These are phyloP conservation scores for Streptanthus diversifolius DNA, from an alignment of 345 rosid species.

Conservation along the genomic window DNA sequence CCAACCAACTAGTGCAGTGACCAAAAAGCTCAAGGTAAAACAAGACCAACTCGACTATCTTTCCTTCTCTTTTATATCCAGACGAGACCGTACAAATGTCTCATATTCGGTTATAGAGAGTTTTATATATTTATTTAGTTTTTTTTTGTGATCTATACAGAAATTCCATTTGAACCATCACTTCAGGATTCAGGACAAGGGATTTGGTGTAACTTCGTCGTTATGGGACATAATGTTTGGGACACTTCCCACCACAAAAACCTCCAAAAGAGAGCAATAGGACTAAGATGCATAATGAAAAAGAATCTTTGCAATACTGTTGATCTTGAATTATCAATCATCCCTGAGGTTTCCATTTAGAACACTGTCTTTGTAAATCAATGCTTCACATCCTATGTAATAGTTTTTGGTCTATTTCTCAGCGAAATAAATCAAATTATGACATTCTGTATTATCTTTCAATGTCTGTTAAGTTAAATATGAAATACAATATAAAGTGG, in stretches of 20 bases:
- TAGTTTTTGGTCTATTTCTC: constrained; percentile 6
- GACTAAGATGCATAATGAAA: neutral
- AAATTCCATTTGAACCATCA: constrained; percentile 95
- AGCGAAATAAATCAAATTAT: neutral
- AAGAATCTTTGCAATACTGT: neutral
- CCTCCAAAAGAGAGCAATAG: constrained; percentile 30
- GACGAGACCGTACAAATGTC: neutral
- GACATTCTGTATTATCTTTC: too few relatives aligned
- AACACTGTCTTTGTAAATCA: constrained; percentile 25
- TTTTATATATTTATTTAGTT: neutral
- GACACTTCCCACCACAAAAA: constrained; percentile 61
- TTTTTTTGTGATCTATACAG: constrained; percentile 37
- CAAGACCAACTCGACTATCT: neutral
- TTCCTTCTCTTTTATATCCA: neutral
- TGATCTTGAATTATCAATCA: constrained; percentile 1
- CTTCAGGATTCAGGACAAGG: constrained; percentile 77
- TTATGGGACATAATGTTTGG: constrained; percentile 86
- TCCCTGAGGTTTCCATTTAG: constrained; percentile 19
- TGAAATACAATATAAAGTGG: too few relatives aligned
- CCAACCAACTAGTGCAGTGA: constrained; percentile 53
- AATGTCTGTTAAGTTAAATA: too few relatives aligned
- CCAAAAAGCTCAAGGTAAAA: constrained; percentile 77
- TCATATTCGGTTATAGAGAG: neutral
- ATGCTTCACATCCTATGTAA: constrained; percentile 2
- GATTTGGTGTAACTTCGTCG: constrained; percentile 87